Evolutionary conservation across 169 alveolate genomes (phyloP), one percentile per base, ranked within the genome.

Genomic region (Eimeria falciformis): DNA sequence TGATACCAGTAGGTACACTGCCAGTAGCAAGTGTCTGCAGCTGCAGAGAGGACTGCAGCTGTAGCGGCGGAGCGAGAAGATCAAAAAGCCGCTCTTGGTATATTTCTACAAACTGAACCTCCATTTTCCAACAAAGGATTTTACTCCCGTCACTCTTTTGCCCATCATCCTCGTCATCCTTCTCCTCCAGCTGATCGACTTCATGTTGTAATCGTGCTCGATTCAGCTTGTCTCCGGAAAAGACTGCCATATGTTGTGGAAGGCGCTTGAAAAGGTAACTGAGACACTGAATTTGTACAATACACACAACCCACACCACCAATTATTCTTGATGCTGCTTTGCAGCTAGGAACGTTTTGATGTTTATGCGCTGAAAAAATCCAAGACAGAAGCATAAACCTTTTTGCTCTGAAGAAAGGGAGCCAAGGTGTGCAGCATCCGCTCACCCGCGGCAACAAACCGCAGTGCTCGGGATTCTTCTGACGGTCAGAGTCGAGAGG

Each of bases 1-100:
- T 27, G 23, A 27, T 14, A 1, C 40, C 77, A 11, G 40, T 11
- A 11, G 1, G 37, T 11, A 65, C 77, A 1, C 81, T 1, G 50
- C 45, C 81, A 17, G 81, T 12, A 17, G 53, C 81, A 27, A n/a
- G 45, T 23, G 81, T 6, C 81, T 21, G 43, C 81, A 25, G 2
- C 12, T 5, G 81, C 81, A 29, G 81, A 25, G 89, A 55, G 17
- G 29, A 47, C 40, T 33, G 40, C 40, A 1, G 40, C 40, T 33
- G 40, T 33, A 33, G 40, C 40, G 40, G 40, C 40, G 40, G 40
- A 18, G 89, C 0, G 46, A 79, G 89, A 18, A 79, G 55, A n/a
- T 79, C 89, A 53, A 12, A 79, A 50, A 79, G 47, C 75, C 53
- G 89, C 55, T 79, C 89, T 29, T 79, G 89, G 75, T 79, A 79